Evolutionary conservation across 2,329 filamentous ascomycete species (phyloP).

Genomic region (Nigrograna mackinnonii): DNA sequence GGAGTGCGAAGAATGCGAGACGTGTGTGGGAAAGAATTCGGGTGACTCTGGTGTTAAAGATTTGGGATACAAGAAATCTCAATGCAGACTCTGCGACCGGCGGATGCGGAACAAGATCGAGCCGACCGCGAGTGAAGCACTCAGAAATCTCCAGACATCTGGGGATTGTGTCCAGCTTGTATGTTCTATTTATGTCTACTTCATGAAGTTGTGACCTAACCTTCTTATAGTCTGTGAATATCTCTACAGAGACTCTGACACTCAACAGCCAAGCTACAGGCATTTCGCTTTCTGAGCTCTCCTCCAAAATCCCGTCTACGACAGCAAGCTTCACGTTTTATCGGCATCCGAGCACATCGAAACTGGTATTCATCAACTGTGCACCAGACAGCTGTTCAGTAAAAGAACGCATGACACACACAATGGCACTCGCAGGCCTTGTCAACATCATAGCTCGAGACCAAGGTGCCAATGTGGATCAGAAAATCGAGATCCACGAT

Average conservation of each 20-base stretch:
- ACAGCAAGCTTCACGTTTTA: constrained; percentile 32
- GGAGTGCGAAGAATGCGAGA: neutral
- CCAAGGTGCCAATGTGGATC: constrained; percentile 20
- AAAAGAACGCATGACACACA: constrained; percentile 31
- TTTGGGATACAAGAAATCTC: constrained; percentile 24
- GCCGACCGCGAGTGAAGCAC: constrained; percentile 16
- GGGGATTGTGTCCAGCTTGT: constrained; percentile 26
- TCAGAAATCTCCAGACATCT: constrained; percentile 11
- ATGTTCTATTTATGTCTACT: constrained; percentile 5
- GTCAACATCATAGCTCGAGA: constrained; percentile 30
- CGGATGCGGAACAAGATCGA: constrained; percentile 34
- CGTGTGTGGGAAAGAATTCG: neutral
- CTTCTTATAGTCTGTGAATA: constrained; percentile 4
- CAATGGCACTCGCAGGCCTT: constrained; percentile 29
- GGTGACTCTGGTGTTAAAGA: constrained; percentile 10
- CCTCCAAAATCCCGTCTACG: constrained; percentile 12
- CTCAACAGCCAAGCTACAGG: constrained; percentile 9
- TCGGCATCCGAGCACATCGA: constrained; percentile 13
- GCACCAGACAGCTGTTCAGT: constrained; percentile 25
- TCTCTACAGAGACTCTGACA: constrained; percentile 16
- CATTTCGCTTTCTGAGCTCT: constrained; percentile 7
- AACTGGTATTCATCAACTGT: constrained; percentile 29
- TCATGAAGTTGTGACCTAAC: neutral
- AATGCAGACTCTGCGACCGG: constrained; percentile 33
- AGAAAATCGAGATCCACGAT: constrained; percentile 33